Conservation (phyloP, 2,329 filamentous ascomycete species). For the Aspergillus sp. region DNA sequence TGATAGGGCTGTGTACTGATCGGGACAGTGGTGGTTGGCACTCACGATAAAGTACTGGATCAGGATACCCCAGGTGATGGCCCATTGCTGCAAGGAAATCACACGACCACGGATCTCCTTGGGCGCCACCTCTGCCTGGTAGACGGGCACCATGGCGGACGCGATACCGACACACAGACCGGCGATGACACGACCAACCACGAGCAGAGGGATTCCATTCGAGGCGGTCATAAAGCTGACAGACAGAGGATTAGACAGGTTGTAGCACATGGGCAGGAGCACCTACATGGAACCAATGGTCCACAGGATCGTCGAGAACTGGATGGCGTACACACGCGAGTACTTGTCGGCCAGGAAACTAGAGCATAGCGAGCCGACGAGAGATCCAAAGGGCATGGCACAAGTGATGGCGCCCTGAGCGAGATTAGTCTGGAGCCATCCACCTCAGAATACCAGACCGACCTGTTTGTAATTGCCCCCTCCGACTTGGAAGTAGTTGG, state of each 20-base stretch:
- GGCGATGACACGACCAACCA: constrained; percentile 67
- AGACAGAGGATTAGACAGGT: constrained; percentile 33
- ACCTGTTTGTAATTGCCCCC: constrained; percentile 20
- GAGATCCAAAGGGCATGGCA: constrained; percentile 38
- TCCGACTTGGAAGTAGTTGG: constrained; percentile 19
- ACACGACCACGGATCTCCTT: constrained; percentile 57
- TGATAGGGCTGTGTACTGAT: too few species aligned
- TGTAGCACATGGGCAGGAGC: background rate
- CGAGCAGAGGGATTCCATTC: constrained; percentile 67
- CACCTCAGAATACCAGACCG: background rate
- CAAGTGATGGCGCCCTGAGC: constrained; percentile 37
- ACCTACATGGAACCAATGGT: constrained; percentile 17
- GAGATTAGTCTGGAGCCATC: background rate
- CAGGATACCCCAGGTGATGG: constrained; percentile 68
- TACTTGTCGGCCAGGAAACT: constrained; percentile 53
- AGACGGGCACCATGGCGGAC: constrained; percentile 68
- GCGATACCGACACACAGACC: constrained; percentile 72
- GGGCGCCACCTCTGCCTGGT: constrained; percentile 65
- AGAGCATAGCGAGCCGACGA: constrained; percentile 48
- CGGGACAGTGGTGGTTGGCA: background rate
- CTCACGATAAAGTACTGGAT: constrained; percentile 61
- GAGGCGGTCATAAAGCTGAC: constrained; percentile 57
- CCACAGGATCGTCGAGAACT: constrained; percentile 54
- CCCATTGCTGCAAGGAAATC: constrained; percentile 70
- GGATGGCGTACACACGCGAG: constrained; percentile 52